phyloP scores from a whole-genome alignment of 2,329 filamentous ascomycete genomes.

The Beauveria sp. region DNA sequence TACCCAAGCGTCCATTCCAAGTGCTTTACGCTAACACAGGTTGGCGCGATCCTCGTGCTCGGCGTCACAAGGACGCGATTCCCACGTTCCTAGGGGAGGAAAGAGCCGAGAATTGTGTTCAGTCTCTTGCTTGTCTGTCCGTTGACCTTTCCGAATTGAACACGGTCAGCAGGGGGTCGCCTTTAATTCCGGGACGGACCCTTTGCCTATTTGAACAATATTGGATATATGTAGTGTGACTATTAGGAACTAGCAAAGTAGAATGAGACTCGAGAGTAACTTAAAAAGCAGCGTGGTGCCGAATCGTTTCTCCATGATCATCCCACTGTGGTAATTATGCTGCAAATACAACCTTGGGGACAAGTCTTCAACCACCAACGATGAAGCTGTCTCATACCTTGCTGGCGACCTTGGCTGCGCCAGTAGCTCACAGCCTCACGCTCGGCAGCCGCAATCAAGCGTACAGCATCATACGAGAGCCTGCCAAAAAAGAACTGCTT shows the following conservation, averaged over 20 bases:
- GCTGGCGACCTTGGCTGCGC: slow-evolving; percentile 12
- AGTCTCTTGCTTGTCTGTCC: too few relatives aligned
- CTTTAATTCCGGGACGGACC: background rate
- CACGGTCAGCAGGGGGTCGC: background rate
- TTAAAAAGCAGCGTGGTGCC: background rate
- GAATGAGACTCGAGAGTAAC: background rate
- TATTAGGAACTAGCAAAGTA: background rate
- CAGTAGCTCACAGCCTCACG: slow-evolving; percentile 12
- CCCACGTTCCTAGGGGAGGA: background rate
- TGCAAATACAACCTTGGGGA: background rate
- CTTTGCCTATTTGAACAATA: background rate
- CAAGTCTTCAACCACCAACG: background rate
- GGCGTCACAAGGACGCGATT: background rate
- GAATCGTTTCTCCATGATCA: too few relatives aligned
- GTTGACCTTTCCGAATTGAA: background rate
- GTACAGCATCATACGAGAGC: slow-evolving; percentile 17
- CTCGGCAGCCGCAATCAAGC: slow-evolving; percentile 16
- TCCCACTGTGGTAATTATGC: background rate
- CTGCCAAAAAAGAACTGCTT: slow-evolving; percentile 19
- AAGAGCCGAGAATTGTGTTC: background rate
- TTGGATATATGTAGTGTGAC: background rate
- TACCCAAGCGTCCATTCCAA: background rate
- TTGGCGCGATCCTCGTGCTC: slow-evolving; percentile 2
- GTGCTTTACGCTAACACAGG: background rate
- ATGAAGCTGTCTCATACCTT: slow-evolving; percentile 19